These are phyloP conservation scores for Galerina sulciceps DNA, from an alignment of 768 basidiomycete species.

Conservation along the genomic window DNA sequence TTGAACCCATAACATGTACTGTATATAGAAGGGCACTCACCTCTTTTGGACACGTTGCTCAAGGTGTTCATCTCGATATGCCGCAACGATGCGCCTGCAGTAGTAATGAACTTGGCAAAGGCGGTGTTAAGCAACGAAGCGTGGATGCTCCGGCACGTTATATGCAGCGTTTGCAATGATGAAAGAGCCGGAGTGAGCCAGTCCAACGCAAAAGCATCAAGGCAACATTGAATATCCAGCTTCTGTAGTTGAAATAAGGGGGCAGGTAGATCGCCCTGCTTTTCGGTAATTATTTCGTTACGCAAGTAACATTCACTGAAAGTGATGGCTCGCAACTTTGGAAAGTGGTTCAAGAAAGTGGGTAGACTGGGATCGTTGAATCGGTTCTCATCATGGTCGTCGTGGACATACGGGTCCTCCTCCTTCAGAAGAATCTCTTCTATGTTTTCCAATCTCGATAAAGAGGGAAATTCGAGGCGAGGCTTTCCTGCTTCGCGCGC, in stretches of 20 bases:
- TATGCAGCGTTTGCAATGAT: background rate
- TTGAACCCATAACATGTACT: background rate
- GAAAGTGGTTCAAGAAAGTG: conserved; percentile 17
- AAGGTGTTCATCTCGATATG: background rate
- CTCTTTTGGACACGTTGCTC: background rate
- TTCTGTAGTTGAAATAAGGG: conserved; percentile 1
- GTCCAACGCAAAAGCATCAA: background rate
- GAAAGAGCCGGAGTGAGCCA: conserved; percentile 4
- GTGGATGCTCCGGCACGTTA: background rate
- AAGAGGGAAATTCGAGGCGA: conserved; percentile 8
- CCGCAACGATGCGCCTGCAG: background rate
- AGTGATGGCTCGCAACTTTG: conserved; percentile 13
- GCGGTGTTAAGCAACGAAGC: background rate
- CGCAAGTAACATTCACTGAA: conserved; percentile 8
- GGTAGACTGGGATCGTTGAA: conserved; percentile 9
- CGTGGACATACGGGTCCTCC: background rate
- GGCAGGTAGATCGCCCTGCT: background rate
- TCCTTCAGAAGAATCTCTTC: conserved; percentile 12
- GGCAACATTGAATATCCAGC: background rate
- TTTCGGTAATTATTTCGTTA: background rate
- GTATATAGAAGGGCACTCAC: background rate
- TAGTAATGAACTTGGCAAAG: background rate
- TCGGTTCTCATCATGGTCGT: background rate
- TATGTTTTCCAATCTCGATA: conserved; percentile 7
- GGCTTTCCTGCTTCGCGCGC: background rate